Evolutionary conservation across 2,329 filamentous ascomycete genomes (phyloP).

Genomic region (Trichoderma afroharzianum): DNA sequence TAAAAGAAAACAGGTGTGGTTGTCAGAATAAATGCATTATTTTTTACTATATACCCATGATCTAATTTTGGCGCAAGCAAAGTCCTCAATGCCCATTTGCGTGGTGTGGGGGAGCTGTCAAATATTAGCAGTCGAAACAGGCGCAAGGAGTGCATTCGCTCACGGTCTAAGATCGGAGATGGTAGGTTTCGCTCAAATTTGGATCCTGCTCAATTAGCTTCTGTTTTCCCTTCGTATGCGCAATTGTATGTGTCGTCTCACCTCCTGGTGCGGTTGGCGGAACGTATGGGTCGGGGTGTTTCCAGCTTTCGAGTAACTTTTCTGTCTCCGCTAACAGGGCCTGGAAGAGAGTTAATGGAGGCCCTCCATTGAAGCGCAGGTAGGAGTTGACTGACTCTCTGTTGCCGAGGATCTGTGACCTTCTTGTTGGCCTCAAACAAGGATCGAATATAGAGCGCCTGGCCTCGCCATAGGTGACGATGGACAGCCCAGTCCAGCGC

Average conservation of each 20-base stretch:
- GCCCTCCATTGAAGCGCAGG: not conserved
- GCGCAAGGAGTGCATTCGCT: slow-evolving; percentile 37
- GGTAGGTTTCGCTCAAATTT: slow-evolving; percentile 96
- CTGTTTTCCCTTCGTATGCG: not conserved
- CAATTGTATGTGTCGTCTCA: slow-evolving; percentile 34
- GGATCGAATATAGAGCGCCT: slow-evolving; percentile 91
- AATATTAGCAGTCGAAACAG: slow-evolving; percentile 5
- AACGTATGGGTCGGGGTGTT: slow-evolving; percentile 92
- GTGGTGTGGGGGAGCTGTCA: slow-evolving; percentile 16
- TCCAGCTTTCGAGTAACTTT: slow-evolving; percentile 85
- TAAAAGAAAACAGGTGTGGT: not conserved
- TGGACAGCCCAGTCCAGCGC: slow-evolving; percentile 94
- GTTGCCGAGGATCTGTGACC: slow-evolving; percentile 78
- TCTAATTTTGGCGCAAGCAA: not conserved
- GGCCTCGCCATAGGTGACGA: slow-evolving; percentile 88
- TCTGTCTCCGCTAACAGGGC: slow-evolving; percentile 83
- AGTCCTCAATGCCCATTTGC: slow-evolving; percentile 11
- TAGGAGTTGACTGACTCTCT: slow-evolving; percentile 60
- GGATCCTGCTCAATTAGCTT: slow-evolving; percentile 58
- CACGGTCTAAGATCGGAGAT: slow-evolving; percentile 74
- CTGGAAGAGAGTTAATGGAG: slow-evolving; percentile 43
- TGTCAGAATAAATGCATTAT: not conserved
- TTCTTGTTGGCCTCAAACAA: slow-evolving; percentile 92
- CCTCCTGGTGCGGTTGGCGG: slow-evolving; percentile 91
- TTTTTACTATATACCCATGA: slow-evolving; percentile 4